These are phyloP conservation scores for Digitaria exilis DNA, from an alignment of 202 grass and related monocot species.

Conservation along the genomic window DNA sequence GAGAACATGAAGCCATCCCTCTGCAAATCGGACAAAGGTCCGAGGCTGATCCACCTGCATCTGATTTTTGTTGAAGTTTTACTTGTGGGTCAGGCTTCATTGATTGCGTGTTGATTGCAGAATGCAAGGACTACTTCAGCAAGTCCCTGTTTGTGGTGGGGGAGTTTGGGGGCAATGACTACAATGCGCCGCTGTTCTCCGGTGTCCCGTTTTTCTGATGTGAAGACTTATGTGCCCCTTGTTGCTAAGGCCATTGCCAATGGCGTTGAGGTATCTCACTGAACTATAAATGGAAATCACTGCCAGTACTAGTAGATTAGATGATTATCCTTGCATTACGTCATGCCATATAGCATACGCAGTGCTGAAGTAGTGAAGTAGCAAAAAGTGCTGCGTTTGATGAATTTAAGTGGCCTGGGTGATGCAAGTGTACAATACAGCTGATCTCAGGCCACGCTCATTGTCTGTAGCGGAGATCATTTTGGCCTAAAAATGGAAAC, in stretches of 20 bases:
- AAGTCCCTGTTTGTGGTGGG: slow-evolving; percentile 89
- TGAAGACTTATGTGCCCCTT: slow-evolving; percentile 64
- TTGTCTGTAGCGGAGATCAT: neutral
- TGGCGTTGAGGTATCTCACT: slow-evolving; percentile 68
- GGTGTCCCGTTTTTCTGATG: slow-evolving; percentile 58
- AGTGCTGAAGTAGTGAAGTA: slow-evolving; percentile 4
- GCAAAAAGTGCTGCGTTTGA: neutral
- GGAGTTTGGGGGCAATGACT: slow-evolving; percentile 97
- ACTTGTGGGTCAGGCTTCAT: neutral
- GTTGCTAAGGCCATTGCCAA: slow-evolving; percentile 65
- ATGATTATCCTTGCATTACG: slow-evolving; percentile 6
- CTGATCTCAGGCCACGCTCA: neutral
- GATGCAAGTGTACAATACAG: neutral
- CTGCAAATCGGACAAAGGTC: slow-evolving; percentile 66
- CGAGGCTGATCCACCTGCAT: neutral
- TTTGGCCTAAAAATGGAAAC: neutral
- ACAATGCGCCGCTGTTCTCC: slow-evolving; percentile 87
- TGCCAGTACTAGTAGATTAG: neutral
- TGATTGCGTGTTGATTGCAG: slow-evolving; percentile 45
- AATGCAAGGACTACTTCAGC: slow-evolving; percentile 79
- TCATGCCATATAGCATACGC: slow-evolving; percentile 14
- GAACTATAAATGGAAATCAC: neutral
- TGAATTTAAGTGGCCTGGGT: neutral
- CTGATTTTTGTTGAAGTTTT: neutral
- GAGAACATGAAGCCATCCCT: slow-evolving; percentile 77